phyloP scores from a whole-genome alignment of 2,329 filamentous ascomycete genomes.

The Botryotinia calthae region DNA sequence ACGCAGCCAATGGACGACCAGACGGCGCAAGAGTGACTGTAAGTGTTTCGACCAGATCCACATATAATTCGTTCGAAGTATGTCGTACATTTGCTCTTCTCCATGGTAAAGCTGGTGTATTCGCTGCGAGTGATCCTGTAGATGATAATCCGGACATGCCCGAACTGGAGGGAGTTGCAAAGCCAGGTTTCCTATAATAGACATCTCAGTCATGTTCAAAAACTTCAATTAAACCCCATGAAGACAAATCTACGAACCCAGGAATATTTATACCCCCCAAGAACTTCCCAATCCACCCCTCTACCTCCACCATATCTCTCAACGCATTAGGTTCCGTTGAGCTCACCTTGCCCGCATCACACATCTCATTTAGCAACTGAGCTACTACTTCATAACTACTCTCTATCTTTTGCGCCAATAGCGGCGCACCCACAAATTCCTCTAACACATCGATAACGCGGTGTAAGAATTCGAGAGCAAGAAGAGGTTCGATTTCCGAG shows the following conservation, averaged over 20 bases:
- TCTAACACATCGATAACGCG: slow-evolving; percentile 88
- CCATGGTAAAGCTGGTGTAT: slow-evolving; percentile 71
- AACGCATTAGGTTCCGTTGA: slow-evolving; percentile 93
- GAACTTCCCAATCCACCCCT: slow-evolving; percentile 84
- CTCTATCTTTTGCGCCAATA: slow-evolving; percentile 84
- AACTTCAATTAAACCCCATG: neutral
- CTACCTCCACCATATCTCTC: slow-evolving; percentile 86
- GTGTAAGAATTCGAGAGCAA: slow-evolving; percentile 92
- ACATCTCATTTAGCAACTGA: slow-evolving; percentile 92
- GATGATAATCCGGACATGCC: slow-evolving; percentile 39
- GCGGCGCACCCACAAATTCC: slow-evolving; percentile 86
- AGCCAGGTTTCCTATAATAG: slow-evolving; percentile 35
- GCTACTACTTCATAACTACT: slow-evolving; percentile 89
- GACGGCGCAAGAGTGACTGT: slow-evolving; percentile 87
- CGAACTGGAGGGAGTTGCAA: slow-evolving; percentile 33
- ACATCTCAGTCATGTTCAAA: neutral
- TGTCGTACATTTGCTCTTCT: slow-evolving; percentile 87
- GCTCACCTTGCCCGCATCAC: slow-evolving; percentile 83
- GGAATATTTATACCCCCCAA: slow-evolving; percentile 84
- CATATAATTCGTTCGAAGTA: slow-evolving; percentile 95
- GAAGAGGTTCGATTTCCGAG: slow-evolving; percentile 80
- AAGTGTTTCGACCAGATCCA: slow-evolving; percentile 89
- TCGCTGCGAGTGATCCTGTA: slow-evolving; percentile 40
- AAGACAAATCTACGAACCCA: slow-evolving; percentile 48
- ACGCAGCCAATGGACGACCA: slow-evolving; percentile 79